Evolutionary conservation across 352 stramenopile genomes (phyloP), one percentile per base, ranked within the genome.

Genomic region (Hyphochytrium catenoides): DNA sequence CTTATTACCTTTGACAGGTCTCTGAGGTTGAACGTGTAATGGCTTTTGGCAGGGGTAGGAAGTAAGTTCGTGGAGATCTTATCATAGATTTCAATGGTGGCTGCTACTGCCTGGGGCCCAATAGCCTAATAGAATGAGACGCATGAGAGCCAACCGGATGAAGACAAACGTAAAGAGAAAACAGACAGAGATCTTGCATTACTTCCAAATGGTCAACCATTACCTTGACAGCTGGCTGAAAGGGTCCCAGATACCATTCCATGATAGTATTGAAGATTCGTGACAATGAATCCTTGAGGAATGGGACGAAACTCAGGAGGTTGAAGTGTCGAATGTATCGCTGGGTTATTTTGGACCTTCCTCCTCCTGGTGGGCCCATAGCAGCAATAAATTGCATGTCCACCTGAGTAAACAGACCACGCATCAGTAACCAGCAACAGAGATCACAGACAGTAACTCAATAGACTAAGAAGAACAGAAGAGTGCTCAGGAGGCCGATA

Each of bases 11-110:
- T 91, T 36, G 65, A 81, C 23, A 93, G 48, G 44, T 93, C 77
- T 5, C 79, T 68, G 11, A 93, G 50, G 40, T 93, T 93, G 53
- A 93, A 93, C 11, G 78, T 91, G 47, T 93, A 93, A 45, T 93
- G 79, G 2, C 66, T 86, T 52, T 92, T 92, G 25, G 67, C 59
- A 1, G 79, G 79, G n/a, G 79, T 93, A 17, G 79, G 77, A 16
- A 92, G 26, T n/a, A 93, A 47, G 27, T 69, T 76, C 2, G 70
- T 53, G 1, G 70, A 73, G 25, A 93, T 90, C 8, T 55, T 67
- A 46, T 88, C 78, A 59, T 94, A 94, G 17, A 94, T 66, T 31
- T 79, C 66, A 26, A 93, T 79, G 11, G 78, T 92, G 8, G 76
- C 70, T 12, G 46, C 50, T 19, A 94, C 77, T 3, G 88, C 55